Conservation (phyloP, 2,329 filamentous ascomycete genomes). For the Pseudocercospora fijiensis region DNA sequence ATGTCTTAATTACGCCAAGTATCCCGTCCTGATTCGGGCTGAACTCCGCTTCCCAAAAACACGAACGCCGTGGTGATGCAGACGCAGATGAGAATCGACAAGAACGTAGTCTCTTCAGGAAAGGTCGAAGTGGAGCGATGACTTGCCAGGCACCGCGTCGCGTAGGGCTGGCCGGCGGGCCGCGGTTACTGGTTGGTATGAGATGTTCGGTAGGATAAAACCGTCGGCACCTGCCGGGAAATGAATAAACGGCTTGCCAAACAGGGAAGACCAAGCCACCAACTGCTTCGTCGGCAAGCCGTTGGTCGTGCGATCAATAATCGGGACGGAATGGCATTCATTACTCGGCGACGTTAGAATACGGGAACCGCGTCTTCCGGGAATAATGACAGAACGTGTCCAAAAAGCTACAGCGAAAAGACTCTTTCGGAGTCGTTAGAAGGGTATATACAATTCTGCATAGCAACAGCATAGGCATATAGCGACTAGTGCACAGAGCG, state of each 20-base stretch:
- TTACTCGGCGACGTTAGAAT: not conserved
- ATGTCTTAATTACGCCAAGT: not conserved
- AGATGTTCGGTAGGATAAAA: no score
- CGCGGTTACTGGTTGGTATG: no score
- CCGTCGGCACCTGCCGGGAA: not conserved
- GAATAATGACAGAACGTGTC: no score
- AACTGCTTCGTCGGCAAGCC: not conserved
- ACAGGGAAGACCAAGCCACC: not conserved
- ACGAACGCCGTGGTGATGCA: no score
- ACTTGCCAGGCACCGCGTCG: not conserved
- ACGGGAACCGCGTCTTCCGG: no score
- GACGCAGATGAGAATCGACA: not conserved
- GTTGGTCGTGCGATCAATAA: not conserved
- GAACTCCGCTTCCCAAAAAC: not conserved
- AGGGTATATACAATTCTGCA: not conserved
- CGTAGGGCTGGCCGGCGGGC: not conserved
- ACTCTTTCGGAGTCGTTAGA: conserved; percentile 1
- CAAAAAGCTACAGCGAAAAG: not conserved
- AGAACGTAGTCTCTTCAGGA: not conserved
- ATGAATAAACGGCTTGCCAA: not conserved
- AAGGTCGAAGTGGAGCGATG: not conserved
- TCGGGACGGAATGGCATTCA: no score
- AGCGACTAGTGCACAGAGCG: not conserved
- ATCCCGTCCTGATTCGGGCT: not conserved
- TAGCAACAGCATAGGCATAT: no score